Conservation (phyloP, 2,329 filamentous ascomycete species). For the Colletotrichum somersetense region DNA sequence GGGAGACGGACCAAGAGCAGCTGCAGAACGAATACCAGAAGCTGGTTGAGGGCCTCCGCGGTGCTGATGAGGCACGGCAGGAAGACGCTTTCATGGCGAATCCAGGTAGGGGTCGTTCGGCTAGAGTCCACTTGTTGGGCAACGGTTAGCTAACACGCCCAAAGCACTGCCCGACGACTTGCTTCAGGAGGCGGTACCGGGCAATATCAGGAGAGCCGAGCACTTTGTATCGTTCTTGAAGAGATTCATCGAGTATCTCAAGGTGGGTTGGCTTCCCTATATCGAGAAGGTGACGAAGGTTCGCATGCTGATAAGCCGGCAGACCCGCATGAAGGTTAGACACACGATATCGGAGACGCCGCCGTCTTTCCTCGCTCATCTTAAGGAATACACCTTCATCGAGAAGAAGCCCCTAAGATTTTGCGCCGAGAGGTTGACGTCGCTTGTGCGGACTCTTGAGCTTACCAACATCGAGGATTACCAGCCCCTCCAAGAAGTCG, state of each 20-base stretch:
- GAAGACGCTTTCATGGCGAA: conserved; percentile 99
- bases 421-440: conserved; percentile 94
- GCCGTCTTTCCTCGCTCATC: conserved; percentile 89
- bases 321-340: conserved; percentile 97
- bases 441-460: conserved; percentile 92
- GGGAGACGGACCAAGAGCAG: conserved; percentile 93
- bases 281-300: too few species aligned
- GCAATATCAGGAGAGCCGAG: conserved; percentile 94
- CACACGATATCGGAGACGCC: conserved; percentile 98
- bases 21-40: conserved; percentile 96
- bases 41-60: conserved; percentile 89
- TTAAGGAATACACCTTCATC: conserved; percentile 97
- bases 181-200: conserved; percentile 94
- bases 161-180: conserved; percentile 89
- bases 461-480: conserved; percentile 99
- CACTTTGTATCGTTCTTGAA: conserved; percentile 97
- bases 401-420: conserved; percentile 95
- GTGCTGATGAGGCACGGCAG: conserved; percentile 88
- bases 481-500: conserved; percentile 95
- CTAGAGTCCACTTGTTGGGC: neutral
- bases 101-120: conserved; percentile 64
- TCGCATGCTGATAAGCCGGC: conserved; percentile 9
- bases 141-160: conserved; percentile 42
- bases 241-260: conserved; percentile 96
- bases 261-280: conserved; percentile 57